Percentiles rank a stretch among this genome's conserved stretches.
Evolutionary conservation across 1,284 basidiomycete genomes (phyloP).

Genomic region (Cryptococcus hybrid): DNA sequence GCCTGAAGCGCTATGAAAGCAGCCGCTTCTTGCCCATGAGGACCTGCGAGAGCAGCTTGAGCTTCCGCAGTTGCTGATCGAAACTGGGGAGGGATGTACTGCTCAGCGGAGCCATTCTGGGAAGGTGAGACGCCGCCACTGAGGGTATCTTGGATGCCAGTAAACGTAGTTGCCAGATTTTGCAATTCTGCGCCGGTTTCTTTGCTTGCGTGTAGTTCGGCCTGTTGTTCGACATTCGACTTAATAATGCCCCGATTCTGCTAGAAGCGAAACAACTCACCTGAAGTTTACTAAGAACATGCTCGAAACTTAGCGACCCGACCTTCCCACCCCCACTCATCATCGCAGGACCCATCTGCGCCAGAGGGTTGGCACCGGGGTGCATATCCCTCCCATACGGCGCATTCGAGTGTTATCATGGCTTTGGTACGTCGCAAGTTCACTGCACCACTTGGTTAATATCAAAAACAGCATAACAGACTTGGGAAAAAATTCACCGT

Average conservation of each 20-base stretch:
- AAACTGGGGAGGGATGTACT: slow-evolving; percentile 46
- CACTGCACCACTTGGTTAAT: slow-evolving; percentile 22
- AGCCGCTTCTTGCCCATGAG: slow-evolving; percentile 44
- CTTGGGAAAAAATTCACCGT: slow-evolving; percentile 27
- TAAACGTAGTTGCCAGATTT: slow-evolving; percentile 75
- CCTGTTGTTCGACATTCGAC: slow-evolving; percentile 53
- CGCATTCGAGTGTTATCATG: slow-evolving; percentile 30
- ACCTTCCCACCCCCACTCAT: slow-evolving; percentile 48
- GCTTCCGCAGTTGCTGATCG: slow-evolving; percentile 40
- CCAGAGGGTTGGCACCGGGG: slow-evolving; percentile 7
- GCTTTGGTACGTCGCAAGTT: slow-evolving; percentile 41
- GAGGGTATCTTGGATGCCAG: slow-evolving; percentile 87
- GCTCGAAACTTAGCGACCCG: slow-evolving; percentile 52
- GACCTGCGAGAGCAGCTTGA: slow-evolving; percentile 46
- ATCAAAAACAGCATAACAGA: not conserved
- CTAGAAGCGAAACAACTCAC: slow-evolving; percentile 25
- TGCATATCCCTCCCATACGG: slow-evolving; percentile 1
- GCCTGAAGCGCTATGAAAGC: slow-evolving; percentile 66
- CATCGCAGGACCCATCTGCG: slow-evolving; percentile 31
- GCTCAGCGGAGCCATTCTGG: slow-evolving; percentile 47
- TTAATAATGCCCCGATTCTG: slow-evolving; percentile 1
- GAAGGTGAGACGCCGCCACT: slow-evolving; percentile 72
- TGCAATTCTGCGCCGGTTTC: slow-evolving; percentile 90
- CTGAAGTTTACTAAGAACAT: slow-evolving; percentile 53
- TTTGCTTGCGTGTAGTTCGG: slow-evolving; percentile 88